phyloP scores from a whole-genome alignment of 345 rosid genomes.

The Iberis pinnata region DNA sequence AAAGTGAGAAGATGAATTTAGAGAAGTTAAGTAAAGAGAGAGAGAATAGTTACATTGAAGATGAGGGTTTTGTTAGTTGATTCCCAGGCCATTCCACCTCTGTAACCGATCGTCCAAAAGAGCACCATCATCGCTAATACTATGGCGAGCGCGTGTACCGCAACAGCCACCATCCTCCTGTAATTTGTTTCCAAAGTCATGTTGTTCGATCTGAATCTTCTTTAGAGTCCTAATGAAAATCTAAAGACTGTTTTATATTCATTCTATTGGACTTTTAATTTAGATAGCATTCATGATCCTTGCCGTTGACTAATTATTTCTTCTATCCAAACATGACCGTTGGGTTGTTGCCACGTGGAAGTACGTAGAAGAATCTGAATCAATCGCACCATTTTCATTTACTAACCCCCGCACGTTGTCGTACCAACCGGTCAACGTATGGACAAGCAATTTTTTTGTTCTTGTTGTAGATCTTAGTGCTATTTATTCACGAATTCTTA shows the following conservation, averaged over 20 bases:
- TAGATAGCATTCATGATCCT: neutral
- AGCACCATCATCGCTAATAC: conserved; percentile 47
- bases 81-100: conserved; percentile 91
- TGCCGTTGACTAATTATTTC: neutral
- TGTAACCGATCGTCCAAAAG: conserved; percentile 55
- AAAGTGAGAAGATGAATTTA: neutral
- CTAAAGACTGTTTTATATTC: too few species aligned
- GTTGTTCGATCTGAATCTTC: conserved; percentile 7
- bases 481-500: too few species aligned
- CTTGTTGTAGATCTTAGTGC: too few species aligned
- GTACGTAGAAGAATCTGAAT: neutral
- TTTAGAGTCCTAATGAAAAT: neutral
- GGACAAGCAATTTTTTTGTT: too few species aligned
- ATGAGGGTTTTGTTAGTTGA: conserved; percentile 60
- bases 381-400: neutral
- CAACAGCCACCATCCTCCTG: conserved; percentile 46
- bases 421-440: conserved; percentile 2
- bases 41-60: conserved; percentile 54
- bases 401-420: conserved; percentile 13
- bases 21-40: neutral
- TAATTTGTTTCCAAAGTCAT: conserved; percentile 38
- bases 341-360: conserved; percentile 4
- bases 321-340: neutral
- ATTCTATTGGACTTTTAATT: too few species aligned
- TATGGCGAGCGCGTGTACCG: conserved; percentile 46